Percentiles rank a stretch among this genome's conserved stretches.
Evolutionary conservation across 352 stramenopile genomes (phyloP).

Genomic region (Globisporangium nagaii): DNA sequence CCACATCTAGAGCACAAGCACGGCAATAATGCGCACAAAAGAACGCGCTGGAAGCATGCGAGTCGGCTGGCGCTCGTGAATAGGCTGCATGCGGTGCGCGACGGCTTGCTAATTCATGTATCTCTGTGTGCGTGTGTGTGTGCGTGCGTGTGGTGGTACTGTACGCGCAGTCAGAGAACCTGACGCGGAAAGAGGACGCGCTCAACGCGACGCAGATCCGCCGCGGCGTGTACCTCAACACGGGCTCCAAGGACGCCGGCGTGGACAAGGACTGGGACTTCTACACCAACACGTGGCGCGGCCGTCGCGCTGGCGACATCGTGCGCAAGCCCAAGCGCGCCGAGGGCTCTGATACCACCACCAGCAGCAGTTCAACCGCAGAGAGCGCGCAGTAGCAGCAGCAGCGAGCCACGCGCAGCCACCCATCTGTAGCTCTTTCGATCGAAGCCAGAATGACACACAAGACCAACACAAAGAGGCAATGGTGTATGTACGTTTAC

Average conservation of each 20-base stretch:
- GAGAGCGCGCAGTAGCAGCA: background rate
- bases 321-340: conserved; percentile 15
- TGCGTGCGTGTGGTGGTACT: background rate
- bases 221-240: conserved; percentile 78
- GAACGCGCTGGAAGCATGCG: background rate
- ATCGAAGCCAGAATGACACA: background rate
- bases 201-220: conserved; percentile 72
- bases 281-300: conserved; percentile 56
- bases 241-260: conserved; percentile 68
- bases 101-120: background rate
- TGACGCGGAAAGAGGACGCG: conserved; percentile 49
- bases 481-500: background rate
- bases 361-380: background rate
- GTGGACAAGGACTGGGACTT: conserved; percentile 83
- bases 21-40: background rate
- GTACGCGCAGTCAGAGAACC: conserved; percentile 36
- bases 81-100: too few species aligned
- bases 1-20: background rate
- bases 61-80: background rate
- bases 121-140: background rate
- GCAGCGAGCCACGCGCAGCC: background rate
- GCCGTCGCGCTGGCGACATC: conserved; percentile 29
- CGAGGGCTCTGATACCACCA: background rate
- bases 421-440: background rate
- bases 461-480: background rate